Evolutionary conservation across 345 rosid genomes (phyloP).

Genomic region (Lenwebbia sp.): DNA sequence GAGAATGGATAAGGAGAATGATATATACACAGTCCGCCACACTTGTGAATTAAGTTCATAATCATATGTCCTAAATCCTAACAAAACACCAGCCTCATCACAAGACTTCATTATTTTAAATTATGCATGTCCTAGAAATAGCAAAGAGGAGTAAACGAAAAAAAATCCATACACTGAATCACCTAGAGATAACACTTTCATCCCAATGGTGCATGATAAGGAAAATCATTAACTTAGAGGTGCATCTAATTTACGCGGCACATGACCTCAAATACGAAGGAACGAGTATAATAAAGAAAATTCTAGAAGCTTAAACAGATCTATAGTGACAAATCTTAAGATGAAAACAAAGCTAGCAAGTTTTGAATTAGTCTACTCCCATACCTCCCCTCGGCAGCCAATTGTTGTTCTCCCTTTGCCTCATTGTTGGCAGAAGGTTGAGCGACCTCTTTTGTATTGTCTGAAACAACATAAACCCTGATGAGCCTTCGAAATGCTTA

Average conservation of each 20-base stretch:
- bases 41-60: background rate
- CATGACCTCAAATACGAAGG: background rate
- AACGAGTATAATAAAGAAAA: background rate
- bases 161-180: background rate
- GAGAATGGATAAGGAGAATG: background rate
- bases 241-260: background rate
- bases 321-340: background rate
- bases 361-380: background rate
- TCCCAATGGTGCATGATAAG: background rate
- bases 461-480: conserved; percentile 21
- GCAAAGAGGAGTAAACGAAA: background rate
- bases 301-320: background rate
- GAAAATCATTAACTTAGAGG: background rate
- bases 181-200: background rate
- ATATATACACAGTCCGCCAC: background rate
- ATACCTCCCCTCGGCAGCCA: conserved; percentile 56
- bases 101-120: background rate
- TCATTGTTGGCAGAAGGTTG: conserved; percentile 15
- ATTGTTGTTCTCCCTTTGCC: conserved; percentile 28
- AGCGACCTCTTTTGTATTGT: conserved; percentile 41
- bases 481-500: background rate
- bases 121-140: background rate
- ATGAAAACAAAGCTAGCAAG: background rate
- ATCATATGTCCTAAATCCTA: background rate
- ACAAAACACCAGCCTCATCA: background rate